Evolutionary conservation across 2,329 filamentous ascomycete species (phyloP).

Genomic region (Hypoxylon sp.): DNA sequence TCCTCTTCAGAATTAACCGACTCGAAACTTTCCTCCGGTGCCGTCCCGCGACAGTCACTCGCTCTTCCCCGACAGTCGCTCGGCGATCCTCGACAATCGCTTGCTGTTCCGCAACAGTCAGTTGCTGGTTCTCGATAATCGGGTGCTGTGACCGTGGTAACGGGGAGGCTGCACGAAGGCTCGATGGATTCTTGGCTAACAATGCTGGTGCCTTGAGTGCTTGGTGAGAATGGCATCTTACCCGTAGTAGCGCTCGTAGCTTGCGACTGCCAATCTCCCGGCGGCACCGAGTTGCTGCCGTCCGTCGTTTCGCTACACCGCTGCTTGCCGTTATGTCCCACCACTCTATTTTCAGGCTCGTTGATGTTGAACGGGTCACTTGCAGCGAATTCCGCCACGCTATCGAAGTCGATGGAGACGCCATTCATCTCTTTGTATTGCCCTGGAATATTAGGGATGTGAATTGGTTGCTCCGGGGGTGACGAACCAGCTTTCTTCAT

Average conservation of each 20-base stretch:
- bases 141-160: conserved; percentile 55
- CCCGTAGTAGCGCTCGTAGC: conserved; percentile 72
- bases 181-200: conserved; percentile 70
- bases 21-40: conserved; percentile 45
- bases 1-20: conserved; percentile 53
- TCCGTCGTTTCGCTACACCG: conserved; percentile 72
- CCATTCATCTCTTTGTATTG: conserved; percentile 60
- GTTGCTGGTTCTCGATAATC: conserved; percentile 44
- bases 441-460: conserved; percentile 50
- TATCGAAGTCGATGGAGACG: conserved; percentile 58
- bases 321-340: conserved; percentile 59
- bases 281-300: conserved; percentile 65
- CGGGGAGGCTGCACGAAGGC: conserved; percentile 59
- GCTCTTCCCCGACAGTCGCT: not conserved
- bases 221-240: conserved; percentile 73
- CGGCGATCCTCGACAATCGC: not conserved
- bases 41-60: conserved; percentile 18
- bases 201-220: conserved; percentile 74
- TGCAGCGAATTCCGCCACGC: conserved; percentile 60
- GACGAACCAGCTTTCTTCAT: conserved; percentile 45
- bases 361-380: conserved; percentile 62
- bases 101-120: conserved; percentile 1
- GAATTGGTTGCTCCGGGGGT: conserved; percentile 45
- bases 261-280: conserved; percentile 72
- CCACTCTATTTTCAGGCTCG: conserved; percentile 52